These are phyloP conservation scores for Aeschynomene evenia DNA, from an alignment of 306 rosid species.

Conservation along the genomic window DNA sequence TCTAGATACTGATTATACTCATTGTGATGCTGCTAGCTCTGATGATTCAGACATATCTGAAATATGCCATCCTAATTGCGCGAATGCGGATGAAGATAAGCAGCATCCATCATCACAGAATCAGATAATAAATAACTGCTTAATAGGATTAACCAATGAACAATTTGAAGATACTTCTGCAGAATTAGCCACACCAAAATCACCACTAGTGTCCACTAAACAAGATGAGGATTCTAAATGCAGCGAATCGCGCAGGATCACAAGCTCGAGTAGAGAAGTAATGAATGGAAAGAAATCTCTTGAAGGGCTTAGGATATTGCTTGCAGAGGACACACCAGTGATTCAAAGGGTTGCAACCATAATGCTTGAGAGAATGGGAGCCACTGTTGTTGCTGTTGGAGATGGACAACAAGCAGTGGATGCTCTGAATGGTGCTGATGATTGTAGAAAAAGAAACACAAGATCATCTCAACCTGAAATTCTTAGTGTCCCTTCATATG, in stretches of 20 bases:
- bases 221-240: slow-evolving; percentile 34
- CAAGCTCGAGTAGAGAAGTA: slow-evolving; percentile 41
- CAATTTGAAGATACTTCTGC: slow-evolving; percentile 36
- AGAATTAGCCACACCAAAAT: slow-evolving; percentile 23
- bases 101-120: slow-evolving; percentile 37
- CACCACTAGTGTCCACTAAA: too few species aligned
- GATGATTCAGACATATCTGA: slow-evolving; percentile 76
- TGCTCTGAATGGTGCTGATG: slow-evolving; percentile 57
- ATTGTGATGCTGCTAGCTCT: slow-evolving; percentile 69
- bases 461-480: slow-evolving; percentile 50
- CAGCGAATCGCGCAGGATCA: slow-evolving; percentile 26
- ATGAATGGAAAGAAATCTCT: slow-evolving; percentile 60
- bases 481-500: slow-evolving; percentile 48
- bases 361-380: slow-evolving; percentile 99
- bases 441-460: slow-evolving; percentile 40
- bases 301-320: slow-evolving; percentile 78
- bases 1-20: slow-evolving; percentile 77
- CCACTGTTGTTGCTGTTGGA: slow-evolving; percentile 70
- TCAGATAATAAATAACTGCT: slow-evolving; percentile 45
- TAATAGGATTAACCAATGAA: slow-evolving; percentile 51
- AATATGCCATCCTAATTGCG: slow-evolving; percentile 37
- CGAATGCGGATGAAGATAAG: slow-evolving; percentile 36
- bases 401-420: slow-evolving; percentile 93
- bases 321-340: slow-evolving; percentile 92
- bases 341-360: slow-evolving; percentile 94